Evolutionary conservation across 1,284 basidiomycete species (phyloP), one percentile per base, ranked within the genome.

Genomic region (Gymnopus androsaceus): DNA sequence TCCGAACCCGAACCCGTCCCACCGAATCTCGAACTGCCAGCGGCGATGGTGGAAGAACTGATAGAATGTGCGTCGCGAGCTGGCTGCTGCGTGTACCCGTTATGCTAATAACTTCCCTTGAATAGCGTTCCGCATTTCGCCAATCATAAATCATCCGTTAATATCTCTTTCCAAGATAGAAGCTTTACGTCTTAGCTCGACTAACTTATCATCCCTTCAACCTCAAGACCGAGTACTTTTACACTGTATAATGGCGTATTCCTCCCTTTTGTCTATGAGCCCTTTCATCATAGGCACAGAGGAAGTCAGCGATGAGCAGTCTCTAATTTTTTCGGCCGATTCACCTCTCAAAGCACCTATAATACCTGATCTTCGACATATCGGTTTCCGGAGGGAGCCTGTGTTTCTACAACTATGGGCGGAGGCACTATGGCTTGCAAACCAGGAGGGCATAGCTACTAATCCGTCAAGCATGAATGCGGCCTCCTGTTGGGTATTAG

Each of bases 381-480:
- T 36, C 17, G 54, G 54, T 11, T 21, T 48, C 3, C 19, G 54
- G 7, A 41, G 54, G 25, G 54, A 56, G 30, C 8, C 30, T 15
- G 28, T 56, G 15, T 42, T 38, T 27, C 47, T 41, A 27, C 54
- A 38, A 21, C 21, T 56, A 25, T 34, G 54, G 33, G 40, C 41
- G 28, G 54, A 56, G 38, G 40, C 54, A 3, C 17, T 56, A 40
- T 50, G 48, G 47, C 23, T 50, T 5, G 54, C 47, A 12, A 41
- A 44, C 37, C 28, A 34, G 38, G 38, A 25, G 14, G 48, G 48
- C 28, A 46, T 51, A 14, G 37, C 54, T 31, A 38, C 48, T 12
- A 33, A 34, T 23, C 15, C 48, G 3, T 56, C 54, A 8, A 48
- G n/a, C 7, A 48, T 51, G 40, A 56, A 56, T 45, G 54, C 54